These are phyloP conservation scores for Durusdinium trenchii DNA, from an alignment of 73 alveolate species.

Conservation along the genomic window DNA sequence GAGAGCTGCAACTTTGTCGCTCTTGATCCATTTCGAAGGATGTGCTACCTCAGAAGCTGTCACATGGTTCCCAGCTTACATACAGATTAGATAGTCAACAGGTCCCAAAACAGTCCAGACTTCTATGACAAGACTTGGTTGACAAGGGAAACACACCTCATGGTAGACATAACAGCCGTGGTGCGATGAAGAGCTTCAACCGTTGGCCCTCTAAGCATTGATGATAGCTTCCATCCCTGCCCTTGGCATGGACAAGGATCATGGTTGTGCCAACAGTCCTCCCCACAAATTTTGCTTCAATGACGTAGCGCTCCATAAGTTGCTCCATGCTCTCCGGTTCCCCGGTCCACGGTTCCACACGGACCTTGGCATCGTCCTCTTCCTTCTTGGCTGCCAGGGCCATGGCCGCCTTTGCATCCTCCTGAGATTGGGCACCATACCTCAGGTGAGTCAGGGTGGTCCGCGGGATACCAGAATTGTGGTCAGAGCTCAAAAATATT, in stretches of 20 bases:
- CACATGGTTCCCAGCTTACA: neutral
- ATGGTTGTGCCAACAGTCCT: neutral
- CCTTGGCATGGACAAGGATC: neutral
- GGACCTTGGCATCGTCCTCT: neutral
- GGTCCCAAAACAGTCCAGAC: neutral
- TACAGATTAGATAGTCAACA: neutral
- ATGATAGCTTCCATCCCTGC: neutral
- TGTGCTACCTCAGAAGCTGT: neutral
- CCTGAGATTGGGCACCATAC: slow-evolving; percentile 5
- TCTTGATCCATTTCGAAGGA: neutral
- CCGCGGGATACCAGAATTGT: too few relatives aligned
- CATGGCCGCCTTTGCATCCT: neutral
- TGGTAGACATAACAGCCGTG: neutral
- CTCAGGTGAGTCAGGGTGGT: too few relatives aligned
- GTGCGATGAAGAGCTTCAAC: neutral
- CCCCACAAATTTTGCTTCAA: neutral
- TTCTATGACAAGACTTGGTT: neutral
- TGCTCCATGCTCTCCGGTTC: neutral
- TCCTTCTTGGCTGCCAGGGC: neutral
- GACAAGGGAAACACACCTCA: neutral
- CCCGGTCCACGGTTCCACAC: neutral
- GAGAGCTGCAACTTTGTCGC: neutral
- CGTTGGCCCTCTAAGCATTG: neutral
- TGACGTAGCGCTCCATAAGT: neutral
- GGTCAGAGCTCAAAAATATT: neutral